Conservation (phyloP, 225 moss, liverwort and hornwort species). For the Takakia lepidozioides region DNA sequence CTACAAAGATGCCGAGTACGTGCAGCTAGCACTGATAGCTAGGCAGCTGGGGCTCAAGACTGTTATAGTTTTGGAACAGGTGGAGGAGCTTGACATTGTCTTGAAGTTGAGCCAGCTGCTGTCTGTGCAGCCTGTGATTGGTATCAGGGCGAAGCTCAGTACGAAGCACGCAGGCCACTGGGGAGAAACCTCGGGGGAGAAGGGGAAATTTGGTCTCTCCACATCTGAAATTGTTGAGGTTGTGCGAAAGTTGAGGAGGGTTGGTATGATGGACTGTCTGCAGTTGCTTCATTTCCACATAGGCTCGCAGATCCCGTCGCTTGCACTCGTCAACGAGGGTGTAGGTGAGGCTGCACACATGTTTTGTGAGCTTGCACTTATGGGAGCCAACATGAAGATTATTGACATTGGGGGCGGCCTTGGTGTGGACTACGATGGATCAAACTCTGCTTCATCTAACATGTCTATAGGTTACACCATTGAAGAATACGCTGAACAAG, state of each 20-base stretch:
- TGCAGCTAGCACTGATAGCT: slow-evolving; percentile 61
- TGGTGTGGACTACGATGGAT: slow-evolving; percentile 88
- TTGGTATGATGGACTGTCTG: slow-evolving; percentile 55
- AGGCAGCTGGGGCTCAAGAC: slow-evolving; percentile 54
- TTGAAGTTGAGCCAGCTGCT: slow-evolving; percentile 47
- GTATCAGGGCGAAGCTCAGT: slow-evolving; percentile 75
- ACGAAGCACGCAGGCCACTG: slow-evolving; percentile 92
- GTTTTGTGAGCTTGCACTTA: slow-evolving; percentile 74
- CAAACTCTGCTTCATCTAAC: slow-evolving; percentile 62
- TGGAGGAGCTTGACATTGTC: slow-evolving; percentile 71
- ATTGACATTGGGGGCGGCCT: slow-evolving; percentile 91
- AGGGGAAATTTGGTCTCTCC: slow-evolving; percentile 81
- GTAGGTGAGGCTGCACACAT: slow-evolving; percentile 89
- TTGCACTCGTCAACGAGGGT: slow-evolving; percentile 71
- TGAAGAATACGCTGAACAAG: slow-evolving; percentile 79
- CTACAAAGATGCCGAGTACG: slow-evolving; percentile 83
- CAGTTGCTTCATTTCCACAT: slow-evolving; percentile 91
- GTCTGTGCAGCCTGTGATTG: slow-evolving; percentile 60
- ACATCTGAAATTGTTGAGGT: slow-evolving; percentile 66
- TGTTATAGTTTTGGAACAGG: slow-evolving; percentile 84
- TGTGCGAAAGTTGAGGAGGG: slow-evolving; percentile 48
- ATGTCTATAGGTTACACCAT: slow-evolving; percentile 80
- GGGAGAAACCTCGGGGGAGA: slow-evolving; percentile 91
- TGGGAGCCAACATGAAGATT: slow-evolving; percentile 87
- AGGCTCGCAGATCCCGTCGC: slow-evolving; percentile 86